These are phyloP conservation scores for Penicillium parvum DNA, from an alignment of 495 filamentous ascomycete species.

Conservation along the genomic window DNA sequence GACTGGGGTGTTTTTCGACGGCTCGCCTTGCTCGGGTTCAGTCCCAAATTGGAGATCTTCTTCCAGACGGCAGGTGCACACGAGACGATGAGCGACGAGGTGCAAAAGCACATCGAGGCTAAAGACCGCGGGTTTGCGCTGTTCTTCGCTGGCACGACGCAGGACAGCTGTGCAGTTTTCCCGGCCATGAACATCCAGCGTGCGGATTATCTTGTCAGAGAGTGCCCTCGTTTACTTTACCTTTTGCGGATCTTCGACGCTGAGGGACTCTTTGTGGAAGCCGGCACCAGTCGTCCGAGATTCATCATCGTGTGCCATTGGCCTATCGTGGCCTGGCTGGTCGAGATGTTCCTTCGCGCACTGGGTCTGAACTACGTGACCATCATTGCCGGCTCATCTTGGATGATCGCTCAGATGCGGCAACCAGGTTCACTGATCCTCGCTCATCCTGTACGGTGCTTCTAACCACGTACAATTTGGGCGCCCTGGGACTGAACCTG, in stretches of 20 bases:
- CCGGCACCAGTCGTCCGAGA: neutral
- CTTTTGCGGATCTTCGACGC: neutral
- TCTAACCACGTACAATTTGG: constrained; percentile 5
- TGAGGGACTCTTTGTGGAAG: neutral
- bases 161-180: neutral
- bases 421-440: neutral
- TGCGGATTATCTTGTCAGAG: neutral
- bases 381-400: neutral
- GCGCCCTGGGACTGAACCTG: neutral
- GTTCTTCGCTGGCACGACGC: neutral
- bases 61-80: neutral
- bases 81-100: neutral
- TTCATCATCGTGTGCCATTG: constrained; percentile 3
- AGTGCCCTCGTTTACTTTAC: neutral
- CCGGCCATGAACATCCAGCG: neutral
- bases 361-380: neutral
- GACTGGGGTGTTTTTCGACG: neutral
- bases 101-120: too few relatives aligned
- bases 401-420: neutral
- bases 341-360: constrained; percentile 1
- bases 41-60: neutral
- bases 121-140: neutral
- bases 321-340: constrained; percentile 2
- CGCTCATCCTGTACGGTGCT: neutral
- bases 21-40: neutral